Percentiles rank a stretch among this genome's conserved stretches.
Evolutionary conservation across 169 alveolate genomes (phyloP).

Genomic region (Plasmodium gonderi): DNA sequence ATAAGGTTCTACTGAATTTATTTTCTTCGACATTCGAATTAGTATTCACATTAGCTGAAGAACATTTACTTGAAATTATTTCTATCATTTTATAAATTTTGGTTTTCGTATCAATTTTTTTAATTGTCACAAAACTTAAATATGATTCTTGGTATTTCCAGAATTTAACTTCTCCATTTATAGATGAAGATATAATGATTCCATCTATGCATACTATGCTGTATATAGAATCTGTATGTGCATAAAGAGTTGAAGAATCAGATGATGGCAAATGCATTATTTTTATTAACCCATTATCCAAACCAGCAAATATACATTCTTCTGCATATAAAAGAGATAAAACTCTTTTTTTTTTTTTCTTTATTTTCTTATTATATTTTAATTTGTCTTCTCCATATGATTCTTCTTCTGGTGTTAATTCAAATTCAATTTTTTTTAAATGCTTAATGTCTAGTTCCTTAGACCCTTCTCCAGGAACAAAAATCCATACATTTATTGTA

Average conservation of each 20-base stretch:
- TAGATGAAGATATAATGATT: slow-evolving; percentile 53
- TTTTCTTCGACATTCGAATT: not conserved
- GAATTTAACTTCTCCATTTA: slow-evolving; percentile 74
- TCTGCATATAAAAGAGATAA: slow-evolving; percentile 70
- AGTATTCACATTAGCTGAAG: not conserved
- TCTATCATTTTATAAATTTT: slow-evolving; percentile 71
- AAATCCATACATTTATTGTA: slow-evolving; percentile 73
- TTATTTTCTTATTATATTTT: slow-evolving; percentile 39
- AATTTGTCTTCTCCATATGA: slow-evolving; percentile 40
- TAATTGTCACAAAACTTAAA: slow-evolving; percentile 60
- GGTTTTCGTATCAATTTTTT: slow-evolving; percentile 70
- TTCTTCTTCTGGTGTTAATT: slow-evolving; percentile 70
- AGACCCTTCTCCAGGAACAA: slow-evolving; percentile 74
- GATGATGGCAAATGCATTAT: slow-evolving; percentile 74
- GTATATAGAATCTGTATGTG: slow-evolving; percentile 70
- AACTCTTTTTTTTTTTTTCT: slow-evolving; percentile 55
- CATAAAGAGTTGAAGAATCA: slow-evolving; percentile 70
- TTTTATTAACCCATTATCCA: slow-evolving; percentile 70
- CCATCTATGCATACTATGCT: slow-evolving; percentile 75
- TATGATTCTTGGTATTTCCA: slow-evolving; percentile 69
- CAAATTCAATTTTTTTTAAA: slow-evolving; percentile 67
- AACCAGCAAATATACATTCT: slow-evolving; percentile 76
- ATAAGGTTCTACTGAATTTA: slow-evolving; percentile 49
- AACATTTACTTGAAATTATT: slow-evolving; percentile 31
- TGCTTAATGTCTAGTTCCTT: slow-evolving; percentile 73